Evolutionary conservation across 2,329 filamentous ascomycete species (phyloP), one percentile per base, ranked within the genome.

Genomic region (Talaromyces amestolkiae): DNA sequence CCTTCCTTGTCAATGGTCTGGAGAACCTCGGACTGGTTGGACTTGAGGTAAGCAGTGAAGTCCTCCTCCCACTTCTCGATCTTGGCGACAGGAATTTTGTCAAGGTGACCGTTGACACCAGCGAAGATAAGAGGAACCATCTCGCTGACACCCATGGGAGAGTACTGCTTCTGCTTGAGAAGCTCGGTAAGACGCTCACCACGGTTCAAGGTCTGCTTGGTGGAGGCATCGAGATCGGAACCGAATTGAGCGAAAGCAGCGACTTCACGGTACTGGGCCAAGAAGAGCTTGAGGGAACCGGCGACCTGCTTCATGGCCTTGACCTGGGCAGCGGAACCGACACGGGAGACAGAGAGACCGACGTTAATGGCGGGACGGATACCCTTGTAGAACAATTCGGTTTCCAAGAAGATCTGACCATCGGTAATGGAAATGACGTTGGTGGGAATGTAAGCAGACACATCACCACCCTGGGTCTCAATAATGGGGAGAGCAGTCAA

Each of bases 231-330:
- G 74, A 99, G 87, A 87, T 99, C 95, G 79, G 95, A 99, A 90
- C 95, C 95, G 89, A 99, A 99, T 86, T 99, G 95, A 76, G 95
- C 94, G 85, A 99, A 99, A 75, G 95, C 95, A 78, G 95, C 95
- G 70, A 99, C 95, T 85, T 99, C 95, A 95, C 95, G 95, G 89
- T 99, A 99, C 87, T 99, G 95, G 77, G 95, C 95, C 91, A 99
- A 92, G 93, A 98, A 99, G 76, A 99, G 93, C 90, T 99, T 99
- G 80, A 99, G 87, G 74, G 94, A 98, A 89, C 95, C 95, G 78
- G 95, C 95, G 76, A 99, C 95, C 88, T 99, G 95, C 90, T 99
- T 99, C 95, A 99, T 99, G 85, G 95, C 93, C 92, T 98, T 99
- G 83, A 98, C 89, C 89, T 99, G 95, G 80, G 95, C 95, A 81